Conservation (phyloP, 2,329 filamentous ascomycete species). For the Clarireedia monteithiana region DNA sequence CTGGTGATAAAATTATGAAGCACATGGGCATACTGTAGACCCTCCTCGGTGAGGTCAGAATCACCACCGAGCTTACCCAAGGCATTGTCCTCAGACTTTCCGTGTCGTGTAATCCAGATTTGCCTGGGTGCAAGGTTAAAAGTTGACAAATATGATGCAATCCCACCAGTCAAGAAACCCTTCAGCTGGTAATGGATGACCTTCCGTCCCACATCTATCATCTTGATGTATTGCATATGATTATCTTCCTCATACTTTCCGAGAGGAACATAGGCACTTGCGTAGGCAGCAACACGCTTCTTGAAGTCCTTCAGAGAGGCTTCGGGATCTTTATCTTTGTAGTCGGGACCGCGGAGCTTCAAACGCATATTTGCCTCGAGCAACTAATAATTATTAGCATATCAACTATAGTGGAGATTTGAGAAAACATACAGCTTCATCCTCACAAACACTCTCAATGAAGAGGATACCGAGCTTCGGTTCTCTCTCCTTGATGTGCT, state of each 20-base stretch:
- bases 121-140: conserved; percentile 94
- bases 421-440: conserved; percentile 48
- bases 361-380: conserved; percentile 95
- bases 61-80: conserved; percentile 87
- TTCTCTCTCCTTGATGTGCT: conserved; percentile 73
- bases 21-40: conserved; percentile 68
- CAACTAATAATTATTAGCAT: conserved; percentile 37
- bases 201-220: conserved; percentile 96
- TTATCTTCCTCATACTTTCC: conserved; percentile 86
- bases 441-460: conserved; percentile 88
- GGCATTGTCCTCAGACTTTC: conserved; percentile 82
- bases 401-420: background rate
- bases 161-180: conserved; percentile 86
- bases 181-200: conserved; percentile 83
- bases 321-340: conserved; percentile 84
- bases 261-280: conserved; percentile 86
- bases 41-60: conserved; percentile 73
- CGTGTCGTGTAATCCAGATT: conserved; percentile 97
- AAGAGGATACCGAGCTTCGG: conserved; percentile 88
- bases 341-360: conserved; percentile 92
- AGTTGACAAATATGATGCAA: conserved; percentile 90
- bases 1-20: conserved; percentile 77
- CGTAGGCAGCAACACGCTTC: conserved; percentile 83
- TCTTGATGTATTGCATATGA: conserved; percentile 87
- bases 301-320: conserved; percentile 87